Evolutionary conservation across 176 grass and related monocot species (phyloP).

Genomic region (Typha latifolia): DNA sequence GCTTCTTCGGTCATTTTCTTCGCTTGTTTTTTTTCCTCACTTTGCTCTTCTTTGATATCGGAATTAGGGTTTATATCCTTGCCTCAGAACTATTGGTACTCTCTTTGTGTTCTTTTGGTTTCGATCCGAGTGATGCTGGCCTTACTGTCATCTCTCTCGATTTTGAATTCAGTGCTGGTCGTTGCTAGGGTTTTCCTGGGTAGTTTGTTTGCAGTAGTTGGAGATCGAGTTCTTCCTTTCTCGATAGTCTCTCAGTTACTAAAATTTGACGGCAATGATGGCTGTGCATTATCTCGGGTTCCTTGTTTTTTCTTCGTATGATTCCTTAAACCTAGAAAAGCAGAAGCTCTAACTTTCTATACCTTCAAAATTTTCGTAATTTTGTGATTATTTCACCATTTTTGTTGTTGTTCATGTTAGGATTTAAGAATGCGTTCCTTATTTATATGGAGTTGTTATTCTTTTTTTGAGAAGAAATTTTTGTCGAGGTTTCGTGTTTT

Average conservation of each 20-base stretch:
- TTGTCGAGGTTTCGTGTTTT: too few relatives aligned
- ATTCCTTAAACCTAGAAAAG: too few relatives aligned
- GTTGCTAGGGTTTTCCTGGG: slow-evolving; percentile 4
- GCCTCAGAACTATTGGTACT: too few relatives aligned
- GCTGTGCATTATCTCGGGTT: neutral
- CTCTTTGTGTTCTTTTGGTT: neutral
- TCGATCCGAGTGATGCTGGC: neutral
- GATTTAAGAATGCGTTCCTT: too few relatives aligned
- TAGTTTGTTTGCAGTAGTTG: neutral
- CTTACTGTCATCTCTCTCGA: neutral
- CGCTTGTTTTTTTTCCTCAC: neutral
- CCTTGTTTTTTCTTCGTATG: neutral
- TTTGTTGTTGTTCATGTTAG: too few relatives aligned
- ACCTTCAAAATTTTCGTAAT: too few relatives aligned
- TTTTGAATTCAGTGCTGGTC: neutral
- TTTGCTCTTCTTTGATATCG: neutral
- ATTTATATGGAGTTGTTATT: too few relatives aligned
- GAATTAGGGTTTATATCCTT: neutral
- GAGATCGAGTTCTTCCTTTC: neutral
- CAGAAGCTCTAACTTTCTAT: too few relatives aligned
- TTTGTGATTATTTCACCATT: too few relatives aligned
- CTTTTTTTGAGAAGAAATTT: too few relatives aligned
- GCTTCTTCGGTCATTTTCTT: neutral
- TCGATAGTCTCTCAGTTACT: too few relatives aligned
- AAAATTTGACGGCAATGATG: neutral